These are phyloP conservation scores for Rhazya stricta DNA, from an alignment of 257 asterid genomes.

Conservation along the genomic window DNA sequence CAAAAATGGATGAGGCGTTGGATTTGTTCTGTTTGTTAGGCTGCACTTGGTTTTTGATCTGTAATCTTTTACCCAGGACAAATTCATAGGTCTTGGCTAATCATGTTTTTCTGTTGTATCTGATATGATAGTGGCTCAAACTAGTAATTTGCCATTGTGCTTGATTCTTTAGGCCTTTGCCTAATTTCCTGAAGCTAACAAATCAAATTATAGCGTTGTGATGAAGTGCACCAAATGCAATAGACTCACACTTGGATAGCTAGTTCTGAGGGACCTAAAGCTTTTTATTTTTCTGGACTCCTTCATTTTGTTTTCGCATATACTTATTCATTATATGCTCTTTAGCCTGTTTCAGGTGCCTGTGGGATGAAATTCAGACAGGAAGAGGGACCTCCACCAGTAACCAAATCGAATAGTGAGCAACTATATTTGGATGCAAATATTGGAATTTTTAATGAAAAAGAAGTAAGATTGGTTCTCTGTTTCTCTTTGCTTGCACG, in stretches of 20 bases:
- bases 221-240: background rate
- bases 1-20: background rate
- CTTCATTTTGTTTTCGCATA: background rate
- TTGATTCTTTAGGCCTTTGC: background rate
- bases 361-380: conserved; percentile 3
- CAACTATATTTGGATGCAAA: conserved; percentile 1
- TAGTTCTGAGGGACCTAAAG: background rate
- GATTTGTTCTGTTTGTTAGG: background rate
- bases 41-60: background rate
- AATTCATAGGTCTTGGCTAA: background rate
- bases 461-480: conserved; percentile 18
- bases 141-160: background rate
- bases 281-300: background rate
- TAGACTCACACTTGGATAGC: background rate
- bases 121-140: background rate
- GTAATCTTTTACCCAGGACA: background rate
- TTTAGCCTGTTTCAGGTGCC: conserved; percentile 9
- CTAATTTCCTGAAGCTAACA: background rate
- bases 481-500: conserved; percentile 5
- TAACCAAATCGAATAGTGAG: conserved; percentile 12
- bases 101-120: background rate
- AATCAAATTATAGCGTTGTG: background rate
- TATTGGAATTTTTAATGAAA: conserved; percentile 8
- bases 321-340: background rate
- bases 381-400: conserved; percentile 7